Evolutionary conservation across 345 rosid species (phyloP), one percentile per base, ranked within the genome.

Genomic region (Moricandia moricandioides): DNA sequence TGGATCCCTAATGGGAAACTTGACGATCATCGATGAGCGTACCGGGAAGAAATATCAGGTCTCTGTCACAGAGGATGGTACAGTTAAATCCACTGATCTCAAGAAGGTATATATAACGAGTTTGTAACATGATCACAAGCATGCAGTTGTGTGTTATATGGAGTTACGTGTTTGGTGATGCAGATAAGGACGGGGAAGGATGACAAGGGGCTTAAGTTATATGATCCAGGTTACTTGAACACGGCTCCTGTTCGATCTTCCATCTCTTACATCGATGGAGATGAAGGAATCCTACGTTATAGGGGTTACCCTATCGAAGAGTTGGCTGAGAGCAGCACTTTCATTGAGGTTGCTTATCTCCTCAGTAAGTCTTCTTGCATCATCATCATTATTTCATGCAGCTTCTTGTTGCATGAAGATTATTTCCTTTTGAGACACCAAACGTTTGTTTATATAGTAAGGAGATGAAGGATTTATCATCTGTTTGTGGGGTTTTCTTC

Each of bases 161-260:
- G 13, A 17, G 6, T 16, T 49, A 17, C 24, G 18, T 51, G 57
- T 49, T 62, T 52, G 45, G 24, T 21, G 24, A 2, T 69, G 37
- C 79, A 93, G 97, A 88, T 95, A 76, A 79, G 82, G 2, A 77
- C 86, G 0, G 96, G 97, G 61, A 86, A 86, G 58, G 65, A 79
- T 78, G 97, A 91, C 84, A 91, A 88, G 77, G 97, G 98, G 6
- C 49, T 94, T 66, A 94, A 80, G 70, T 78, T 90, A 40, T 92
- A 92, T 62, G 99, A 95, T 60, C 97, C 97, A 3, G 99, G 99
- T 35, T 95, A 92, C 27, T 70, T 86, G 33, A 94, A 94, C 81
- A 94, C 96, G 0, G 97, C 97, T 67, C 97, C 97, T 6, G 97
- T 86, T 31, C 83, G 83, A 27, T 95, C 97, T 2, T 81, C 92